These are phyloP conservation scores for Kwoniella sp. DNA, from an alignment of 768 basidiomycete genomes.

Conservation along the genomic window DNA sequence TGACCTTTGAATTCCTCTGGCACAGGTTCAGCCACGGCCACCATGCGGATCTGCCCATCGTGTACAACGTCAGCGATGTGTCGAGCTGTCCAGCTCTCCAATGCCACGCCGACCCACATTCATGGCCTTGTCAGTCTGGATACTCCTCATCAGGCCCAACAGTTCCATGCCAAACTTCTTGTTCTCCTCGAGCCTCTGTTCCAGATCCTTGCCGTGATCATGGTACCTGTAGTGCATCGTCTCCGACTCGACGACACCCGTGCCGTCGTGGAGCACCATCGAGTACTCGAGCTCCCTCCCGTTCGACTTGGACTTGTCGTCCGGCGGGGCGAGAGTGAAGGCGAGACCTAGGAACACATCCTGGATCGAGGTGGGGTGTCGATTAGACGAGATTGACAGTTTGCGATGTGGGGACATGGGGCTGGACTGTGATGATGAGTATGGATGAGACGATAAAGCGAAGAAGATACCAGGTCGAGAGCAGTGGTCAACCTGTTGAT, in stretches of 20 bases:
- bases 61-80: too few relatives aligned
- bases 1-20: slow-evolving; percentile 28
- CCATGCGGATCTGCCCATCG: slow-evolving; percentile 28
- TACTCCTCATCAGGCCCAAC: slow-evolving; percentile 14
- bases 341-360: slow-evolving; percentile 42
- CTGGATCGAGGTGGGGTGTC: slow-evolving; percentile 25
- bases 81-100: neutral
- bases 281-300: slow-evolving; percentile 33
- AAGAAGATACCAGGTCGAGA: neutral
- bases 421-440: neutral
- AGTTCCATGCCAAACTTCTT: slow-evolving; percentile 19
- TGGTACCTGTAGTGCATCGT: slow-evolving; percentile 19
- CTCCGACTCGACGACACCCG: slow-evolving; percentile 36
- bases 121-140: slow-evolving; percentile 30
- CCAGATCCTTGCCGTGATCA: slow-evolving; percentile 2
- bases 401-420: slow-evolving; percentile 28
- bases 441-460: neutral
- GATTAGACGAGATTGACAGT: slow-evolving; percentile 16
- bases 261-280: slow-evolving; percentile 39
- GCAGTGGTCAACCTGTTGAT: too few relatives aligned
- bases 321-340: slow-evolving; percentile 8
- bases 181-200: slow-evolving; percentile 14
- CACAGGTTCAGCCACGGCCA: slow-evolving; percentile 38
- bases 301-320: neutral
- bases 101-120: slow-evolving; percentile 28